These are phyloP conservation scores for Cytospora piceae DNA, from an alignment of 2,329 filamentous ascomycete species.

Conservation along the genomic window DNA sequence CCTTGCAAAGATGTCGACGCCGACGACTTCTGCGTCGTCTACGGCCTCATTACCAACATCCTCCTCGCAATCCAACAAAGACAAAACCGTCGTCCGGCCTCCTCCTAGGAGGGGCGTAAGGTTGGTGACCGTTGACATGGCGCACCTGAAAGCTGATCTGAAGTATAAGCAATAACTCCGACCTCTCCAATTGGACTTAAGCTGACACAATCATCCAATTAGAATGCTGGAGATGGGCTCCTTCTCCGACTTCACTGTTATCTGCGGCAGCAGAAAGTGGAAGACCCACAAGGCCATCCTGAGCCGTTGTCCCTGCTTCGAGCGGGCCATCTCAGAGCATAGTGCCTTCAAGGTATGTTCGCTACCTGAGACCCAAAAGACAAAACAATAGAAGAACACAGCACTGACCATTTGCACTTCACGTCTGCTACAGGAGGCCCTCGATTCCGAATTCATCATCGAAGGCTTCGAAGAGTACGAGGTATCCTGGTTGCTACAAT, in stretches of 20 bases:
- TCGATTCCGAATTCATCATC: not conserved
- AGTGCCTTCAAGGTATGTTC: not conserved
- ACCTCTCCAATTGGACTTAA: too few relatives aligned
- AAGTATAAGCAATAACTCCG: not conserved
- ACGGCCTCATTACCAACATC: too few relatives aligned
- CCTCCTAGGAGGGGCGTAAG: not conserved
- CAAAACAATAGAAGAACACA: not conserved
- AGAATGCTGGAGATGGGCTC: not conserved
- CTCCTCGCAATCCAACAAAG: too few relatives aligned
- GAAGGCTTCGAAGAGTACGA: not conserved
- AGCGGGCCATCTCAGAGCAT: not conserved
- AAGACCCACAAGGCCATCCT: not conserved
- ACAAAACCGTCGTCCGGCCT: not conserved
- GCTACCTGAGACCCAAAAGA: not conserved
- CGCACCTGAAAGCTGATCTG: not conserved
- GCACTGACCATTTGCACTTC: not conserved
- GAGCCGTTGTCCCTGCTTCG: constrained; percentile 7
- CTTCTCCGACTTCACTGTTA: constrained; percentile 6
- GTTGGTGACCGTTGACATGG: not conserved
- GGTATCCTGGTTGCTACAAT: constrained; percentile 1
- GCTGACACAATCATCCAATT: not conserved
- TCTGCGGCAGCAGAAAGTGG: constrained; percentile 2
- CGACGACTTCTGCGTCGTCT: not conserved
- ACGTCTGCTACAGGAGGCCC: not conserved
- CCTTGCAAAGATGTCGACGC: not conserved